Conservation (phyloP, 768 basidiomycete species). For the Phlegmacium glaucopus region DNA sequence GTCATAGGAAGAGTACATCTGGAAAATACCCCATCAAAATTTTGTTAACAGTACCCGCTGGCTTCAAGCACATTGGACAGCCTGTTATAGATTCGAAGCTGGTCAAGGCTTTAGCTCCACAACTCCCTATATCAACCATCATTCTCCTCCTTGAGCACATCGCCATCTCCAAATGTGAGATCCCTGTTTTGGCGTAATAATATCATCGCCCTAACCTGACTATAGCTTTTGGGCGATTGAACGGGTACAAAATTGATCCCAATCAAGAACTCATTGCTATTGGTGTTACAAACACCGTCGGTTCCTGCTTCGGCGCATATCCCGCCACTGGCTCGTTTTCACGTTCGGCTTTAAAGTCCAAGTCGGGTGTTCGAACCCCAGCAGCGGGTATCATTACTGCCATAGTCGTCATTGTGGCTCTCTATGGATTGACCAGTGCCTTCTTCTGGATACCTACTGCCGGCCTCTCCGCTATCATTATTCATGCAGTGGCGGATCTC, state of each 20-base stretch:
- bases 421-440: slow-evolving; percentile 91
- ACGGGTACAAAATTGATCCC: slow-evolving; percentile 91
- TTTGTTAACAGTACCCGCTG: slow-evolving; percentile 78
- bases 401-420: slow-evolving; percentile 85
- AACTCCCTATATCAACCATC: slow-evolving; percentile 84
- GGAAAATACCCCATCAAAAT: slow-evolving; percentile 85
- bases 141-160: slow-evolving; percentile 94
- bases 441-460: slow-evolving; percentile 89
- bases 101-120: slow-evolving; percentile 62
- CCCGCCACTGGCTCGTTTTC: slow-evolving; percentile 99
- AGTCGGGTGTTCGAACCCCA: slow-evolving; percentile 97
- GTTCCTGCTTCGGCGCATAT: slow-evolving; percentile 87
- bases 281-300: slow-evolving; percentile 92
- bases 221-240: slow-evolving; percentile 88
- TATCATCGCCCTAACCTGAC: neutral
- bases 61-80: slow-evolving; percentile 60
- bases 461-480: slow-evolving; percentile 89
- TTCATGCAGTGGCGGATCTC: slow-evolving; percentile 87
- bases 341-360: slow-evolving; percentile 93
- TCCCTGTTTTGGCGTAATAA: neutral
- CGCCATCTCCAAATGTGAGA: slow-evolving; percentile 88
- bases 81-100: slow-evolving; percentile 42
- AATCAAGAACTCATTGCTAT: slow-evolving; percentile 97
- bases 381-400: slow-evolving; percentile 83
- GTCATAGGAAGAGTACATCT: slow-evolving; percentile 48